Evolutionary conservation across 164 flowering plant species (phyloP).

Genomic region (Chimonanthus praecox): DNA sequence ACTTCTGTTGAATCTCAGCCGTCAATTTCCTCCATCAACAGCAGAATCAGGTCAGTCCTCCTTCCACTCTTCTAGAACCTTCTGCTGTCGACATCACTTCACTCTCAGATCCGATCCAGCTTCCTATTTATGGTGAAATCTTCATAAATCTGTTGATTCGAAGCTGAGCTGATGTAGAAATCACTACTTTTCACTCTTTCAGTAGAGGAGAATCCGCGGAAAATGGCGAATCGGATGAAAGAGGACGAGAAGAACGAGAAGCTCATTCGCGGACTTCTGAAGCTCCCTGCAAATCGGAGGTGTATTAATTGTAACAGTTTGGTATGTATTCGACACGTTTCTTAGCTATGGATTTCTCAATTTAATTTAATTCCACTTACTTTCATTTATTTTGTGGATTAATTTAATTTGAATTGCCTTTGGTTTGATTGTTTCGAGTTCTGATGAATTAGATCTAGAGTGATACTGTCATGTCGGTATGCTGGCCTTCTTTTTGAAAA

Average conservation of each 20-base stretch:
- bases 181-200: not conserved
- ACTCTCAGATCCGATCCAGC: not conserved
- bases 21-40: not conserved
- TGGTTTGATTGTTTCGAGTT: too few relatives aligned
- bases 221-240: slow-evolving; percentile 77
- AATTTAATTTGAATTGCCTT: too few relatives aligned
- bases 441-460: too few relatives aligned
- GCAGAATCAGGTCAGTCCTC: slow-evolving; percentile 5
- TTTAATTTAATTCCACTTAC: too few relatives aligned
- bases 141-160: not conserved
- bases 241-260: slow-evolving; percentile 94
- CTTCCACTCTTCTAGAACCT: not conserved
- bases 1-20: not conserved
- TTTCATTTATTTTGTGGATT: not conserved
- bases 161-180: not conserved
- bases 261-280: slow-evolving; percentile 74
- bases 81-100: not conserved
- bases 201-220: not conserved
- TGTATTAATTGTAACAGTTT: slow-evolving; percentile 88
- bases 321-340: slow-evolving; percentile 31
- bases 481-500: not conserved
- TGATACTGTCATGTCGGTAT: not conserved
- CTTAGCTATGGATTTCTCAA: too few relatives aligned
- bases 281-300: slow-evolving; percentile 65
- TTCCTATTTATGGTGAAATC: not conserved